Base-by-base conservation (phyloP, 148 eudicot genomes). In the Rhododendron simsii region DNA sequence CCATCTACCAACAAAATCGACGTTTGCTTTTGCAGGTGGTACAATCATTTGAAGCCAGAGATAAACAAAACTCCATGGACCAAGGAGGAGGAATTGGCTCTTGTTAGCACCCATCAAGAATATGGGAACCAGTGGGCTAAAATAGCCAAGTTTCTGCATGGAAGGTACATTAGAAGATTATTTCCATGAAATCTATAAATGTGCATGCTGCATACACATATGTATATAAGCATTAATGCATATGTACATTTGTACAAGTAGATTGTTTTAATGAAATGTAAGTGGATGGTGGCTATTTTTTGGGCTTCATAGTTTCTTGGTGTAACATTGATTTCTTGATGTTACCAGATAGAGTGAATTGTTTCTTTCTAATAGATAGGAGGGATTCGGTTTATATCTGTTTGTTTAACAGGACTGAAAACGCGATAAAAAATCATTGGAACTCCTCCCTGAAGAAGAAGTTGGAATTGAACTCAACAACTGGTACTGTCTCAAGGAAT, bases 351-450 rank as follows among this genome's bases (percentile, higher is more conserved):
- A 81, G 33, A 61, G 41, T 39, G 48, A 12, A 39, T 23, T 39
- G 50, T 61, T 37, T 35, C 47, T 20, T 35, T 33, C 16, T 28
- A 47, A 15, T 84, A 8, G 81, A 33, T 74, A 50, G 0, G 37
- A 37, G 37, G 69, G 15, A 76, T n/a, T 63, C 21, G 13, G 80
- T 69, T 79, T 55, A 2, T 50, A 16, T 53, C 50, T 53, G 81
- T 11, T 14, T 81, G 44, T 80, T n/a, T 47, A 77, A 81, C 93
- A 96, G 98, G 93, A 92, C 94, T n/a, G 98, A 94, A 84, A 96
- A 96, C 87, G 92, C 94, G 1, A 94, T 96, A 73, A 96, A 96
- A 85, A 94, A 96, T 89, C 98, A 92, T 88, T 94, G 98, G 98
- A 96, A 96, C 87, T 89, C 94, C 92, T 92, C 95, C 23, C 30